phyloP scores from a whole-genome alignment of 2,329 filamentous ascomycete genomes.

The Celoporthe dispersa region DNA sequence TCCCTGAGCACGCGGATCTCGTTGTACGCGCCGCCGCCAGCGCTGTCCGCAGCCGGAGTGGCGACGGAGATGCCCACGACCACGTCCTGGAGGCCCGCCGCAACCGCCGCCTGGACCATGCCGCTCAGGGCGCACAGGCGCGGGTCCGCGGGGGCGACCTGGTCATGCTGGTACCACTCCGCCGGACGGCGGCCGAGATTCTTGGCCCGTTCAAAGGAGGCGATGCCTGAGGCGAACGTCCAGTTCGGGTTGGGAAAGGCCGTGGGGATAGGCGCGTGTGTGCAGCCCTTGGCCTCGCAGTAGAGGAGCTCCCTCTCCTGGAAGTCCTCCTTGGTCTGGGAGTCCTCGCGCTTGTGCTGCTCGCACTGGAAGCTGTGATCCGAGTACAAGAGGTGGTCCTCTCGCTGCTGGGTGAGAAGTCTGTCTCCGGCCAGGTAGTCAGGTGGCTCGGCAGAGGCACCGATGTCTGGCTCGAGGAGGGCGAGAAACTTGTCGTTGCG shows the following conservation, averaged over 20 bases:
- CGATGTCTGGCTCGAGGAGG: background rate
- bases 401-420: background rate
- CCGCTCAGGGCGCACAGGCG: background rate
- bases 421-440: background rate
- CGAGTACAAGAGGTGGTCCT: background rate
- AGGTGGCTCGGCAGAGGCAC: background rate
- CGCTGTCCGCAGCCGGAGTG: no score
- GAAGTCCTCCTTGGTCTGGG: background rate
- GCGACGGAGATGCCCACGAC: background rate
- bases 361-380: background rate
- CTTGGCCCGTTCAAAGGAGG: background rate
- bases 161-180: background rate
- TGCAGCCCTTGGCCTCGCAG: background rate
- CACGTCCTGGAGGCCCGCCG: background rate
- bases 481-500: background rate
- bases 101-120: background rate
- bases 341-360: background rate
- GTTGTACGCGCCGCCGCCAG: background rate
- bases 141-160: background rate
- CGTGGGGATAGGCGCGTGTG: background rate
- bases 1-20: background rate
- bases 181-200: background rate
- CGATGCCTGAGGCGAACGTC: background rate
- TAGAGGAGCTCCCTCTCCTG: background rate
- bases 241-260: background rate